Conservation (phyloP, 441 rosid genomes). For the Iberis amara region DNA sequence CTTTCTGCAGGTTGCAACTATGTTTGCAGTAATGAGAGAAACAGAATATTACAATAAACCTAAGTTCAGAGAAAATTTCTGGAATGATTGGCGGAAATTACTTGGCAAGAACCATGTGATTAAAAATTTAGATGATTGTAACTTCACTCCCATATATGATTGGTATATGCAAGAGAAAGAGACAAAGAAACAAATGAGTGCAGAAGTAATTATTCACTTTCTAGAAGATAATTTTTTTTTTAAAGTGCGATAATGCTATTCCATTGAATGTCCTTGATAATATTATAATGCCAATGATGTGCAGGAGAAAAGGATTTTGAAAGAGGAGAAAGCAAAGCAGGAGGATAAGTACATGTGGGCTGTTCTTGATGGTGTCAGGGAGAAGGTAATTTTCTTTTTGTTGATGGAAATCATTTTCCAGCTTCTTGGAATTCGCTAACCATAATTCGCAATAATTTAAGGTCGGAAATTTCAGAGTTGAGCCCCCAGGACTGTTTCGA, state of each 20-base stretch:
- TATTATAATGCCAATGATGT: slow-evolving; percentile 24
- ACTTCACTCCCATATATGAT: slow-evolving; percentile 81
- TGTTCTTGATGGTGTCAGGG: slow-evolving; percentile 85
- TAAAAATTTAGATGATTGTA: slow-evolving; percentile 69
- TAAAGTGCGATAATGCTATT: slow-evolving; percentile 4
- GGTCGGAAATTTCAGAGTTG: slow-evolving; percentile 99
- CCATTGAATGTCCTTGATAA: slow-evolving; percentile 1
- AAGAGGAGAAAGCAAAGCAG: slow-evolving; percentile 79
- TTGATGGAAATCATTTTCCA: slow-evolving; percentile 6
- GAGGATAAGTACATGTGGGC: slow-evolving; percentile 99
- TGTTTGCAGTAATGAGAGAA: slow-evolving; percentile 97
- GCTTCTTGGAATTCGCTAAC: slow-evolving; percentile 19
- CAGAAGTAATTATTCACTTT: slow-evolving; percentile 62
- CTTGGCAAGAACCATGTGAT: slow-evolving; percentile 82
- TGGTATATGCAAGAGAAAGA: slow-evolving; percentile 90
- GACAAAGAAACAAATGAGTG: slow-evolving; percentile 88
- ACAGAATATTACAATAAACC: slow-evolving; percentile 81
- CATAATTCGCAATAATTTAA: slow-evolving; percentile 34
- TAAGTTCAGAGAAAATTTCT: slow-evolving; percentile 81
- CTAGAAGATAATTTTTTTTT: neutral
- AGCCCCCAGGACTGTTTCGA: slow-evolving; percentile 96
- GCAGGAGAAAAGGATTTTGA: slow-evolving; percentile 85
- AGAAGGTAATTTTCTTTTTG: slow-evolving; percentile 50
- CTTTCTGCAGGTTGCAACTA: slow-evolving; percentile 86
- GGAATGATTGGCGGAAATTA: slow-evolving; percentile 89